phyloP scores from a whole-genome alignment of 164 flowering plant genomes.

The Malania oleifera region DNA sequence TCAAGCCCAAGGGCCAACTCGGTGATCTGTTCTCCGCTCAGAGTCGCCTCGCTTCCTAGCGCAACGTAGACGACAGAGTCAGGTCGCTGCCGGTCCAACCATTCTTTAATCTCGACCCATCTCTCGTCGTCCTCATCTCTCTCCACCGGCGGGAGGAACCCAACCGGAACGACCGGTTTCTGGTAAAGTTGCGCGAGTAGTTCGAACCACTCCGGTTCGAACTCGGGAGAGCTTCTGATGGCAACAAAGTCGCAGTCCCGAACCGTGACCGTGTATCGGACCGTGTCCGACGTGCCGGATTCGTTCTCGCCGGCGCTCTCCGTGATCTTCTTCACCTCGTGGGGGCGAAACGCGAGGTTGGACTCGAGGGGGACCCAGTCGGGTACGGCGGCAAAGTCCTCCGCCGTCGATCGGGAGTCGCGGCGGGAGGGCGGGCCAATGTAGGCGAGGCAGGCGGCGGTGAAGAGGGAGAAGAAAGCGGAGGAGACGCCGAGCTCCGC shows the following conservation, averaged over 20 bases:
- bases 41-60: slow-evolving; percentile 46
- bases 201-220: slow-evolving; percentile 50
- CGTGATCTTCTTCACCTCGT: slow-evolving; percentile 25
- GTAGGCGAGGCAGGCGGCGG: slow-evolving; percentile 30
- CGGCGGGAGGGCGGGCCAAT: slow-evolving; percentile 32
- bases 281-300: slow-evolving; percentile 25
- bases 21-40: slow-evolving; percentile 24
- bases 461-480: slow-evolving; percentile 37
- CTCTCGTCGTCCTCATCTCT: neutral
- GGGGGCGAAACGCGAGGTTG: slow-evolving; percentile 22
- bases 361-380: slow-evolving; percentile 44
- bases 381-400: slow-evolving; percentile 36
- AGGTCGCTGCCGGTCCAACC: slow-evolving; percentile 32
- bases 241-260: slow-evolving; percentile 32
- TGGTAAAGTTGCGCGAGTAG: slow-evolving; percentile 29
- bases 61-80: slow-evolving; percentile 48
- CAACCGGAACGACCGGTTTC: slow-evolving; percentile 49
- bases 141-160: slow-evolving; percentile 36
- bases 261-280: slow-evolving; percentile 21
- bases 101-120: slow-evolving; percentile 29
- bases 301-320: slow-evolving; percentile 13
- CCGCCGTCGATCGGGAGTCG: slow-evolving; percentile 1
- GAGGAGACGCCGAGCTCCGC: slow-evolving; percentile 21
- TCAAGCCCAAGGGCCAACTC: slow-evolving; percentile 59
- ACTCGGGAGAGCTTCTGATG: slow-evolving; percentile 39